Base-by-base conservation (phyloP, 1,284 basidiomycete species). In the Fomitopsis pinicola region DNA sequence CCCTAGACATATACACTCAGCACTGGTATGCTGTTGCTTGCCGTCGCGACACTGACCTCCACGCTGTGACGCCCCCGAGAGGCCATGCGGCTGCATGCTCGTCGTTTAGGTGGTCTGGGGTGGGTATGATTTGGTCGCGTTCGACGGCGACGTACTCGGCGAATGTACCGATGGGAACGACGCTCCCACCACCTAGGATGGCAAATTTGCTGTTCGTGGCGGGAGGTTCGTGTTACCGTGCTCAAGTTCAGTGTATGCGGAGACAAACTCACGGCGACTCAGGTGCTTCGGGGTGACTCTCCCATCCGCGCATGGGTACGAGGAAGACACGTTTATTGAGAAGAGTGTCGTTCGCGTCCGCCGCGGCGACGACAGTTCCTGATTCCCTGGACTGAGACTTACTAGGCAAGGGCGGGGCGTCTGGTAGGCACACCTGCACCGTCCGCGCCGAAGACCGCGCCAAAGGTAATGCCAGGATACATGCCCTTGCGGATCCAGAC, bases 21-120 rank as follows among this genome's bases (percentile, higher is more conserved):
- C 30, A 33, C 30, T 33, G 30, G 30, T 33, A 35, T 10, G n/a
- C 4, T 12, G 5, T 55, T 45, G 42, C 30, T 5, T 33, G 8
- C 4, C 30, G 22, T 22, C 22, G 22, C 15, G 53, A 30, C 9
- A 28, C 52, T 19, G 42, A 90, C 89, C 92, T 86, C 87, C 91
- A 95, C 3, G 94, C 91, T 7, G 93, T 95, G 12, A 95, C 75
- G 1, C 85, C 89, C 0, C 81, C 92, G 1, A 93, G 73, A 0
- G 93, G 92, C 82, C 90, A 89, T 7, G 91, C 87, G 0, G 91
- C 87, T 5, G 84, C 81, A 59, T 94, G 83, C 48, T 86, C 77
- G 66, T 92, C 86, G 59, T 82, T 79, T 26, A 95, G 80, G 70
- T 94, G 87, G 15, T 80, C 74, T 0, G 92, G 93, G 3, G 85